Conservation (phyloP, 352 stramenopile species). For the Pythium sukuiense region DNA sequence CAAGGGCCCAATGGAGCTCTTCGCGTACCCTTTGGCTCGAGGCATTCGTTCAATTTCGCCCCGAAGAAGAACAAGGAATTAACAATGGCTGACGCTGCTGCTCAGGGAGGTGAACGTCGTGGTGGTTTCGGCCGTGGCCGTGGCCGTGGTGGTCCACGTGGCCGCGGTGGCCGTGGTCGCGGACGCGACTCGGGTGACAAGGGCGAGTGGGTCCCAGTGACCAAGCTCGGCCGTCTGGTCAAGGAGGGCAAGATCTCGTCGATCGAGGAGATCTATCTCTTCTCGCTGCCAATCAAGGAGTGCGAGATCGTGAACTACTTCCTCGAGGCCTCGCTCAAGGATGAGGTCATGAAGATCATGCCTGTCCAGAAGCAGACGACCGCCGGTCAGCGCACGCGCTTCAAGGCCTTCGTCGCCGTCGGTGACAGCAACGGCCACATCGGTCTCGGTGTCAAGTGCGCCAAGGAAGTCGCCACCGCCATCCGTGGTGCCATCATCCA, state of each 20-base stretch:
- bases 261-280: conserved; percentile 99
- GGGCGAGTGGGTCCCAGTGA: conserved; percentile 99
- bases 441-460: conserved; percentile 99
- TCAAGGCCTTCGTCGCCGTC: conserved; percentile 99
- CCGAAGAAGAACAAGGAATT: conserved; percentile 51
- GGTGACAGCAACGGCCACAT: conserved; percentile 99
- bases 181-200: conserved; percentile 87
- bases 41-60: conserved; percentile 88
- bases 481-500: conserved; percentile 99
- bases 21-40: neutral
- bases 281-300: conserved; percentile 99
- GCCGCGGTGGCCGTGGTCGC: conserved; percentile 86
- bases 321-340: conserved; percentile 97
- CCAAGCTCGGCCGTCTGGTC: conserved; percentile 99
- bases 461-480: conserved; percentile 98
- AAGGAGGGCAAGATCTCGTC: conserved; percentile 99
- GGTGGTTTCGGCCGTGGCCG: conserved; percentile 93
- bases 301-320: conserved; percentile 99
- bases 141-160: conserved; percentile 76
- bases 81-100: conserved; percentile 82
- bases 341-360: conserved; percentile 99
- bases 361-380: conserved; percentile 99
- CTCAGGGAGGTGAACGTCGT: conserved; percentile 84
- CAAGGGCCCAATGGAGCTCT: conserved; percentile 6
- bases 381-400: conserved; percentile 98